Percentiles rank a stretch among this genome's conserved stretches.
Conservation (phyloP, 495 filamentous ascomycete species). For the Trichoderma virens region DNA sequence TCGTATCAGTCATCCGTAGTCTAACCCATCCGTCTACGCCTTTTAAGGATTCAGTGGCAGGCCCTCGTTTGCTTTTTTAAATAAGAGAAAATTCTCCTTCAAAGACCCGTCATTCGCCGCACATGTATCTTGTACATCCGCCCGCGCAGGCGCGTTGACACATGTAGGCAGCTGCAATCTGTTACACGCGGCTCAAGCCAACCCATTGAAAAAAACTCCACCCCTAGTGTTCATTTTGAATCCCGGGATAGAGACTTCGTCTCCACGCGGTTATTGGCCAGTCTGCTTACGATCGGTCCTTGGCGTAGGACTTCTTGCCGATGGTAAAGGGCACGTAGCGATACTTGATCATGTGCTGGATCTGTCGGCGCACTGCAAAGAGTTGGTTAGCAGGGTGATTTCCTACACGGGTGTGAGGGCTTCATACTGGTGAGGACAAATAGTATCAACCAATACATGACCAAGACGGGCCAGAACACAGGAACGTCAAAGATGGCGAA, state of each 20-base stretch:
- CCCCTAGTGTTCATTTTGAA: not conserved
- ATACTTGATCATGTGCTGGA: slow-evolving; percentile 99
- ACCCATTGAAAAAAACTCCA: not conserved
- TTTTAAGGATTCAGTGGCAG: not conserved
- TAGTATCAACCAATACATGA: slow-evolving; percentile 96
- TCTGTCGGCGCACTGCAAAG: slow-evolving; percentile 82
- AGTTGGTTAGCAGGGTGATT: slow-evolving; percentile 20
- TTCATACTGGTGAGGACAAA: slow-evolving; percentile 87
- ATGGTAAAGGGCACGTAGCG: slow-evolving; percentile 94
- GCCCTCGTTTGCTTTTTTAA: slow-evolving; percentile 11
- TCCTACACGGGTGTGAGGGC: not conserved
- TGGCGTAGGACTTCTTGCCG: slow-evolving; percentile 77
- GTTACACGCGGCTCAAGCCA: not conserved
- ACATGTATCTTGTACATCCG: not conserved
- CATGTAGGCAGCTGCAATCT: not conserved
- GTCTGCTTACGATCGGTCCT: slow-evolving; percentile 36
- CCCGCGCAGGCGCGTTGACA: not conserved
- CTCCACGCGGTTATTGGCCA: not conserved
- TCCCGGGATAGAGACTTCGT: not conserved
- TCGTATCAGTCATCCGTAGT: slow-evolving; percentile 7
- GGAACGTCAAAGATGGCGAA: slow-evolving; percentile 90
- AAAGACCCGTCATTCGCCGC: not conserved
- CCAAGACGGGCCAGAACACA: slow-evolving; percentile 97
- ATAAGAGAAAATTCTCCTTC: not conserved
- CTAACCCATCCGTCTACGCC: slow-evolving; percentile 16